A percentile compares a stretch with the other conserved stretches of the same genome.
These are phyloP conservation scores for Aureobasidium sp. DNA, from an alignment of 2,329 filamentous ascomycete species.

Conservation along the genomic window DNA sequence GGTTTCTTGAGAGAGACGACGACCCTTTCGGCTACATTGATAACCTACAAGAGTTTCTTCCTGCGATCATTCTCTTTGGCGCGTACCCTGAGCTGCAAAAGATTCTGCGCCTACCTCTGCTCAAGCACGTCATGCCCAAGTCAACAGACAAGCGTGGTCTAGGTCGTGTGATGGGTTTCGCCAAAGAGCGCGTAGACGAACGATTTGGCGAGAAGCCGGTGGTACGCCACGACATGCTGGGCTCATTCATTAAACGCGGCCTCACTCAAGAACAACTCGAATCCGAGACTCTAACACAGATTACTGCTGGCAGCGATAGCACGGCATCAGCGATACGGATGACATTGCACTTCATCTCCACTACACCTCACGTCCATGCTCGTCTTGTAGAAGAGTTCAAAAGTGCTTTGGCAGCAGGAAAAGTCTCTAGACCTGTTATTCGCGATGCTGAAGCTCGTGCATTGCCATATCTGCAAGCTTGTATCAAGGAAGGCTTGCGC, in stretches of 20 bases:
- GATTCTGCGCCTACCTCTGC: constrained; percentile 34
- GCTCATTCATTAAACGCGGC: constrained; percentile 43
- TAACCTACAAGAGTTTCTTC: constrained; percentile 37
- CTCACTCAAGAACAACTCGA: constrained; percentile 36
- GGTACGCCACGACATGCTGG: constrained; percentile 47
- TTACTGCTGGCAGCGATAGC: constrained; percentile 52
- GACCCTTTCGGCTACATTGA: constrained; percentile 45
- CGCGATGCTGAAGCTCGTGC: constrained; percentile 39
- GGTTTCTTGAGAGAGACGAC: constrained; percentile 41
- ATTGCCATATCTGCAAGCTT: constrained; percentile 40
- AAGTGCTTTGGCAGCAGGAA: constrained; percentile 31
- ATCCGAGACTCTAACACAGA: constrained; percentile 40
- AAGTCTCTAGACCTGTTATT: constrained; percentile 40
- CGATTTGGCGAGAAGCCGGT: constrained; percentile 40
- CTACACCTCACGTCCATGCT: constrained; percentile 40
- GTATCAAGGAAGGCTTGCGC: constrained; percentile 42
- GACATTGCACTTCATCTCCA: constrained; percentile 47
- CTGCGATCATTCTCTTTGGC: constrained; percentile 39
- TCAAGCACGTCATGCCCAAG: constrained; percentile 38
- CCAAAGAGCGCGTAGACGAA: constrained; percentile 40
- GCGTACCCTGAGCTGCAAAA: constrained; percentile 38
- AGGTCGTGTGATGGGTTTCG: constrained; percentile 36
- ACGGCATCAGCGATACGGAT: constrained; percentile 49
- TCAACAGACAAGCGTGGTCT: constrained; percentile 41
- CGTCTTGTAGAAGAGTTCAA: constrained; percentile 43